Conservation (phyloP, 202 grass and related monocot genomes). For the Zizania palustris region DNA sequence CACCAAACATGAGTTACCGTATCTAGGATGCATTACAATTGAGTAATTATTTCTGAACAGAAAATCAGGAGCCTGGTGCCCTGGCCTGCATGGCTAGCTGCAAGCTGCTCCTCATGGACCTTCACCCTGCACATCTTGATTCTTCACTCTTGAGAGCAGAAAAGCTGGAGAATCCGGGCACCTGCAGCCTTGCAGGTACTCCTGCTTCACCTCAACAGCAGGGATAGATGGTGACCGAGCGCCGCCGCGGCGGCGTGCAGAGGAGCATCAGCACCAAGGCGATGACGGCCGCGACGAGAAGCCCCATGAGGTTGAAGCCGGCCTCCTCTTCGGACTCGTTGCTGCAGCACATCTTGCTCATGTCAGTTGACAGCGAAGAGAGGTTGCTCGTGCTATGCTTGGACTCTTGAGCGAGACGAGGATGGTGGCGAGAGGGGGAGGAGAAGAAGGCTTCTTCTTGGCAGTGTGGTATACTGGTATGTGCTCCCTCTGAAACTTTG, state of each 20-base stretch:
- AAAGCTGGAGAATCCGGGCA: neutral
- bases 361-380: constrained; percentile 15
- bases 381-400: too few relatives aligned
- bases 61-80: constrained; percentile 25
- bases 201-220: constrained; percentile 43
- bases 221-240: constrained; percentile 52
- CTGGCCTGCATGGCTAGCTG: constrained; percentile 13
- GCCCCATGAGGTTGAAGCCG: constrained; percentile 56
- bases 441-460: constrained; percentile 6
- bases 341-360: constrained; percentile 76
- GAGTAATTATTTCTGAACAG: constrained; percentile 45
- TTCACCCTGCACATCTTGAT: neutral
- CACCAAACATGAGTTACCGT: neutral
- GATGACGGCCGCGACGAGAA: constrained; percentile 70
- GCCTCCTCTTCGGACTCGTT: constrained; percentile 50
- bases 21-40: constrained; percentile 29
- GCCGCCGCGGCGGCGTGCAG: constrained; percentile 51
- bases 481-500: neutral
- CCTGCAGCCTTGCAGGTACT: neutral
- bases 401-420: neutral
- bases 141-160: neutral
- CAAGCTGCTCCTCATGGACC: constrained; percentile 8
- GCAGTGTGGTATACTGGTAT: neutral
- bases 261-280: constrained; percentile 69
- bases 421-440: neutral